Evolutionary conservation across 1,139 yeast genomes (phyloP), one percentile per base, ranked within the genome.

Genomic region (Martiniozyma asiatica): DNA sequence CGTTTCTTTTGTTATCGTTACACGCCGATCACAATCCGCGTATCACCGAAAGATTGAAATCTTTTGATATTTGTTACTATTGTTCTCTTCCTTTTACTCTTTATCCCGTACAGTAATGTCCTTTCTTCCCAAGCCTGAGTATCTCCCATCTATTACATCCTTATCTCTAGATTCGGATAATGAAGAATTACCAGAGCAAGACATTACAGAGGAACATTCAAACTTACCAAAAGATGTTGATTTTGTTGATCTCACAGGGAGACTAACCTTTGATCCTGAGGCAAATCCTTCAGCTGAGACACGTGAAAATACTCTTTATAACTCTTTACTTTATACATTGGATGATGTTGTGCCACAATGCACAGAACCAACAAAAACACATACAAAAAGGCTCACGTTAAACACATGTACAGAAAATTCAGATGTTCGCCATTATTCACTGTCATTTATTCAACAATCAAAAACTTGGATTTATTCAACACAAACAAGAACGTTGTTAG

Each of bases 401-500:
- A 53, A 51, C 28, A 50, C 53, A 4, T 36, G 48, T 15, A 33
- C 40, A 6, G 39, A 35, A 2, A 35, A 40, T 20, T 25, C 35
- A 5, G 46, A 45, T 19, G 31, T 32, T 2, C 22, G 33, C 2
- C 40, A 41, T 11, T 36, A 40, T 13, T 47, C 47, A 25, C 42
- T 44, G 24, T 47, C 47, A 4, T 35, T 44, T 13, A 35, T 72
- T 37, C 63, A 65, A 14, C 71, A 68, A 41, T 80, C 74, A 42
- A 63, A 64, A 10, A 67, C 63, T 19, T 77, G 68, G 51, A 56
- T 55, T 31, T 73, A 63, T 42, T 56, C 68, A 30, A 55, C 80
- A 25, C 64, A 68, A 35, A 71, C 75, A 34, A 65, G 80, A 40
- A 73, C 84, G 4, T 68, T 69, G 38, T 53, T 77, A 33, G 63